Percentiles rank a stretch among this genome's conserved stretches.
Conservation (phyloP, 1,284 basidiomycete species). For the Stygiomarasmius scandens region DNA sequence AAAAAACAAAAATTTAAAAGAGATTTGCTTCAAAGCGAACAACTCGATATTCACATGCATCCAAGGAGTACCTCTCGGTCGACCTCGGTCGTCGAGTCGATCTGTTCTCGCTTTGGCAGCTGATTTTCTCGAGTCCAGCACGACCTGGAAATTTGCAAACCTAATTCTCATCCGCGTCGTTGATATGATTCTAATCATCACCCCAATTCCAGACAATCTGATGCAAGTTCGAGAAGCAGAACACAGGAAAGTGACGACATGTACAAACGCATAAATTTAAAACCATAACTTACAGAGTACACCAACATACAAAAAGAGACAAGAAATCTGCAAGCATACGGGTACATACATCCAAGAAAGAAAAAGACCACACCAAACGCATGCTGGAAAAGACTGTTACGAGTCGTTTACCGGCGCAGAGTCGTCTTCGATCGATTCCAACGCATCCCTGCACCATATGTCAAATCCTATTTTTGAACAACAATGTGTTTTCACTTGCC, state of each 20-base stretch:
- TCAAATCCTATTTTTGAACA: background rate
- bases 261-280: background rate
- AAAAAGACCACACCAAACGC: background rate
- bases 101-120: no score
- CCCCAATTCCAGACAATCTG: no score
- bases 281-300: background rate
- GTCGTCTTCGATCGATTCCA: background rate
- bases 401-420: background rate
- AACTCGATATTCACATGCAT: background rate
- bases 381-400: background rate
- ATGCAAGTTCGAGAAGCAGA: no score
- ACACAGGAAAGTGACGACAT: background rate
- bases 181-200: no score
- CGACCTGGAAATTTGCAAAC: background rate
- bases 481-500: conserved; percentile 42
- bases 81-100: no score
- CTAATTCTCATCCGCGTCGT: no score
- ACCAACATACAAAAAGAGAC: background rate
- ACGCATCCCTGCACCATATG: background rate
- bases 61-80: background rate
- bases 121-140: background rate
- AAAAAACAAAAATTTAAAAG: no score
- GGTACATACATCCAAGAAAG: background rate
- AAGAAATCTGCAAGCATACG: background rate
- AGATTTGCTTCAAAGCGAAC: no score